phyloP scores from a whole-genome alignment of 2,329 filamentous ascomycete genomes.

The Colletotrichum sp. region DNA sequence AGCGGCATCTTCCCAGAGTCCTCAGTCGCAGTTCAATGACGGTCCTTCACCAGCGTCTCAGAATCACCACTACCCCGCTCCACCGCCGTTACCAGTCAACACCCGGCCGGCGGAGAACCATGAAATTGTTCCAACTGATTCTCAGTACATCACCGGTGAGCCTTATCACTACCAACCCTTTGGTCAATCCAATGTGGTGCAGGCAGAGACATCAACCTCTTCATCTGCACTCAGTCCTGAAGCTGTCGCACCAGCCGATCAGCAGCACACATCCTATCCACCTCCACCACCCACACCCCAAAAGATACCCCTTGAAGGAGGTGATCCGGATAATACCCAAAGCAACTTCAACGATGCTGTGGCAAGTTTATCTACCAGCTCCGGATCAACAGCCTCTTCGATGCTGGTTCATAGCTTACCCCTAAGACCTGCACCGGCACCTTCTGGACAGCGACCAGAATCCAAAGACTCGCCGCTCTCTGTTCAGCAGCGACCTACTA shows the following conservation, averaged over 20 bases:
- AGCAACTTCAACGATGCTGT: too few relatives aligned
- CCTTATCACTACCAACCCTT: neutral
- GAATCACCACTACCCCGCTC: neutral
- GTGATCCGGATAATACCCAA: rapidly evolving
- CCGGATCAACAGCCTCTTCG: neutral
- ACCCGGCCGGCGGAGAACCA: neutral
- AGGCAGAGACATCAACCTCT: neutral
- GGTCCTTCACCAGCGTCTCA: neutral
- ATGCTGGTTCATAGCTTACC: neutral
- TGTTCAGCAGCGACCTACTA: rapidly evolving
- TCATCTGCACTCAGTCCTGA: neutral
- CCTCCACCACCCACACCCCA: neutral
- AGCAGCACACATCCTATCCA: neutral
- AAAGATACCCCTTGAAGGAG: neutral
- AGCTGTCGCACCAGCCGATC: neutral
- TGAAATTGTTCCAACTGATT: neutral
- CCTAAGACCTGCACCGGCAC: neutral
- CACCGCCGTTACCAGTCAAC: neutral
- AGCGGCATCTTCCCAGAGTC: neutral
- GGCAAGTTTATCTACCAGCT: too few relatives aligned
- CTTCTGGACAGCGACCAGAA: neutral
- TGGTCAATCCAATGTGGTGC: neutral
- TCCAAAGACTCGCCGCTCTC: neutral
- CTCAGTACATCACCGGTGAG: neutral
- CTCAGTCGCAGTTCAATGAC: neutral